A percentile compares a stretch with the other conserved stretches of the same genome.
Evolutionary conservation across 352 stramenopile species (phyloP).

Genomic region (Phytophthora pluvialis): DNA sequence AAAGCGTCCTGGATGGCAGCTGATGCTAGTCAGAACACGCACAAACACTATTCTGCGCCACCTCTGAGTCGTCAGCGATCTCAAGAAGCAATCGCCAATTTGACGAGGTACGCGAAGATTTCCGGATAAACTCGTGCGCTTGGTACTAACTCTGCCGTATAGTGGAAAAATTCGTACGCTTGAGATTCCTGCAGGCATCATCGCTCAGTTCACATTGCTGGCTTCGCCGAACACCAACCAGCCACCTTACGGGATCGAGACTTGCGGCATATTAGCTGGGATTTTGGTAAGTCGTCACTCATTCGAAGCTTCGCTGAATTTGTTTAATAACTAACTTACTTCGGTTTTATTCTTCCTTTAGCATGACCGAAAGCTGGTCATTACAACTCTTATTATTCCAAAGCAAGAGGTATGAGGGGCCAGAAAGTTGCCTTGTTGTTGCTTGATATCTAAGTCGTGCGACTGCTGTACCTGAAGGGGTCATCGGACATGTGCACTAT

Average conservation of each 20-base stretch:
- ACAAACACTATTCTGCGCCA: slow-evolving; percentile 27
- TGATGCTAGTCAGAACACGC: slow-evolving; percentile 16
- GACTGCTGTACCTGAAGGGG: slow-evolving; percentile 45
- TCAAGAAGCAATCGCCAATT: slow-evolving; percentile 59
- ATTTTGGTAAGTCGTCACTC: slow-evolving; percentile 54
- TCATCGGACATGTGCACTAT: slow-evolving; percentile 88
- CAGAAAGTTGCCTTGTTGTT: background rate
- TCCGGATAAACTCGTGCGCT: background rate
- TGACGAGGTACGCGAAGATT: slow-evolving; percentile 54
- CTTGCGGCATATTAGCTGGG: slow-evolving; percentile 89
- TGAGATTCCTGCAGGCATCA: slow-evolving; percentile 76
- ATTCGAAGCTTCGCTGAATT: background rate
- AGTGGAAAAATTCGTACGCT: slow-evolving; percentile 70
- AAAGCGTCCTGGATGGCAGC: slow-evolving; percentile 71
- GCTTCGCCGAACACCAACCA: slow-evolving; percentile 81
- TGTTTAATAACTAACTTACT: background rate
- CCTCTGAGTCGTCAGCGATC: slow-evolving; percentile 60
- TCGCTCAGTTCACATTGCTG: slow-evolving; percentile 79
- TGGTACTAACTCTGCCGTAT: slow-evolving; percentile 17
- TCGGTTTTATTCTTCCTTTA: slow-evolving; percentile 22
- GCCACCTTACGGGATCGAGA: slow-evolving; percentile 87
- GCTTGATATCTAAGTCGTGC: background rate
- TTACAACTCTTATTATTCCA: slow-evolving; percentile 88
- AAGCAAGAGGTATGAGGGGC: slow-evolving; percentile 74
- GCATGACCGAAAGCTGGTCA: slow-evolving; percentile 62